These are phyloP conservation scores for Boletus tomentosulus DNA, from an alignment of 768 basidiomycete species.

Conservation along the genomic window DNA sequence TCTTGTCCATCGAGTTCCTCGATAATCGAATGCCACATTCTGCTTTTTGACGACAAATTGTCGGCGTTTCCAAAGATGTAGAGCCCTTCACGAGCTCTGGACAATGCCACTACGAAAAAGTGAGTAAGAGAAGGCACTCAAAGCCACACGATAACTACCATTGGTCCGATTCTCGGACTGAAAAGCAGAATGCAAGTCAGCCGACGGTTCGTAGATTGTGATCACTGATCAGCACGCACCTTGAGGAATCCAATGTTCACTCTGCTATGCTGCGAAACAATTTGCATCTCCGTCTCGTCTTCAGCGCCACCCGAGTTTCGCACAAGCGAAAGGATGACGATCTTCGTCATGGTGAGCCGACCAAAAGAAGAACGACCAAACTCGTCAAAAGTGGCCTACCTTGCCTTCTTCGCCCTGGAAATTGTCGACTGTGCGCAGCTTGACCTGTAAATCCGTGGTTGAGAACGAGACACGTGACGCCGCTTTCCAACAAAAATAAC, in stretches of 20 bases:
- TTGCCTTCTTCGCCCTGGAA: constrained; percentile 74
- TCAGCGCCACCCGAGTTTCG: constrained; percentile 57
- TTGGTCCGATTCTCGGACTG: constrained; percentile 57
- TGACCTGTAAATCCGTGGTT: constrained; percentile 42
- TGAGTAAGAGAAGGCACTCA: not conserved
- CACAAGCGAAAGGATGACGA: constrained; percentile 73
- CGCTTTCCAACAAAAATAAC: constrained; percentile 9
- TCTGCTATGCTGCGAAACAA: constrained; percentile 15
- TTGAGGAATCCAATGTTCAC: constrained; percentile 69
- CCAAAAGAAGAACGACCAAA: not conserved
- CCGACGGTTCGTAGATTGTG: not conserved
- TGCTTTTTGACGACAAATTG: constrained; percentile 45
- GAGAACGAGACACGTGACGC: not conserved
- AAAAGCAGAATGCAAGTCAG: not conserved
- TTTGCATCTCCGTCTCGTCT: constrained; percentile 26
- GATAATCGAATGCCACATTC: constrained; percentile 56
- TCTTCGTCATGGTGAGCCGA: constrained; percentile 29
- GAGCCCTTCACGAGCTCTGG: constrained; percentile 69
- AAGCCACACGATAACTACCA: constrained; percentile 26
- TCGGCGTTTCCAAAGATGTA: constrained; percentile 68
- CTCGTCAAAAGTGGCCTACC: constrained; percentile 26
- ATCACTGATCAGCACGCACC: constrained; percentile 33
- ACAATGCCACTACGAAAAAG: constrained; percentile 52
- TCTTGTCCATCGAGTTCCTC: constrained; percentile 50
- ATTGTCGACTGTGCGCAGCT: constrained; percentile 71